These are phyloP conservation scores for Crucibulum laeve DNA, from an alignment of 768 basidiomycete species.

Conservation along the genomic window DNA sequence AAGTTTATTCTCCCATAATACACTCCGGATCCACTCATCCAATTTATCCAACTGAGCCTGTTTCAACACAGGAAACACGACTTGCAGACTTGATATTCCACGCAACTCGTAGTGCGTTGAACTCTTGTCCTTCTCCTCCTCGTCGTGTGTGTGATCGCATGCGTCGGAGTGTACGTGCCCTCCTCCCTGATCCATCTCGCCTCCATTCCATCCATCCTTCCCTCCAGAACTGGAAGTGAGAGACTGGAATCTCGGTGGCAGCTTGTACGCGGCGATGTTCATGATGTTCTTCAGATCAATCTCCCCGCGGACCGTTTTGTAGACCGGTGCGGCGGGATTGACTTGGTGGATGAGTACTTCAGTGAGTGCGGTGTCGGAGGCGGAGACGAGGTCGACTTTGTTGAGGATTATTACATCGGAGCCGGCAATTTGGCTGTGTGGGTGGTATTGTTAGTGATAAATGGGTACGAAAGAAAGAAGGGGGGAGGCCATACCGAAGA, in stretches of 20 bases:
- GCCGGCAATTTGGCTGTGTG: constrained; percentile 83
- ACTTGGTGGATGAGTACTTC: constrained; percentile 64
- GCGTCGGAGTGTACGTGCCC: constrained; percentile 20
- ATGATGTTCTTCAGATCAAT: constrained; percentile 78
- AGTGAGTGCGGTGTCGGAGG: constrained; percentile 38
- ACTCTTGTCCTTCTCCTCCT: constrained; percentile 25
- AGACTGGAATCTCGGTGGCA: constrained; percentile 33
- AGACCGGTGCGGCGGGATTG: constrained; percentile 77
- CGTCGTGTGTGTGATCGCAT: constrained; percentile 24
- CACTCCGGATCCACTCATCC: constrained; percentile 74
- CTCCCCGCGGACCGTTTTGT: constrained; percentile 64
- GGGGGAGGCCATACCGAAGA: constrained; percentile 49
- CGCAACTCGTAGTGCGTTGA: constrained; percentile 65
- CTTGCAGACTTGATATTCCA: constrained; percentile 80
- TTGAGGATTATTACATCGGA: constrained; percentile 92
- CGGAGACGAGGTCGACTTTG: constrained; percentile 74
- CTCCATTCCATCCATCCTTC: too few relatives aligned
- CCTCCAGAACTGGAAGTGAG: background rate
- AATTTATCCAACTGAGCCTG: constrained; percentile 42
- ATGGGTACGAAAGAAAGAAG: background rate
- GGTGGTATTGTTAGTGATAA: background rate
- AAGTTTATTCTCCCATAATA: constrained; percentile 80
- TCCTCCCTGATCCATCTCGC: too few relatives aligned
- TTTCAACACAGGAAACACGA: constrained; percentile 61
- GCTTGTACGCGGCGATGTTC: constrained; percentile 74